phyloP scores from a whole-genome alignment of 2,329 filamentous ascomycete species.

The Neonectria ditissima region DNA sequence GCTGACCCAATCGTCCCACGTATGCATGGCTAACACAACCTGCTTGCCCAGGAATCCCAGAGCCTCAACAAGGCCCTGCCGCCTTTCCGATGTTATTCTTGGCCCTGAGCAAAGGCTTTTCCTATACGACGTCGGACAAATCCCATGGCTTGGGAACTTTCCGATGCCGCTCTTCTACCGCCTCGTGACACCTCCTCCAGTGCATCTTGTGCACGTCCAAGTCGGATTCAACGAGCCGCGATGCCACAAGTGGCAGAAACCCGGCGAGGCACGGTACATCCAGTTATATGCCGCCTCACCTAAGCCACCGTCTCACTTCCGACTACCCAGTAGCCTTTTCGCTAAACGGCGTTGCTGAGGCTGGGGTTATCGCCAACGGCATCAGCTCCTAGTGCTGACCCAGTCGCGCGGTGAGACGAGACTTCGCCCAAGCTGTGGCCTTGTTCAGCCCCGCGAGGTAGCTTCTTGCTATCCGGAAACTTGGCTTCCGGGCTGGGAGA shows the following conservation, averaged over 20 bases:
- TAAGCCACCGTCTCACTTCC: slow-evolving; percentile 12
- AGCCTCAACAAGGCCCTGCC: background rate
- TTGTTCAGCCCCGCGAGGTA: background rate
- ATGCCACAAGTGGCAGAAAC: background rate
- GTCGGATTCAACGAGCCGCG: background rate
- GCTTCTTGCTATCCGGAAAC: background rate
- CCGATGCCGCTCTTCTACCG: background rate
- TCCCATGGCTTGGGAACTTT: background rate
- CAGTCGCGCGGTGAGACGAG: background rate
- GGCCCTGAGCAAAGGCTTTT: background rate
- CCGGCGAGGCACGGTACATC: background rate
- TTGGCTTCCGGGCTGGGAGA: background rate
- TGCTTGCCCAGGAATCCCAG: background rate
- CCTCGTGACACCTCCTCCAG: background rate
- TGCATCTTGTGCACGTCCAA: background rate
- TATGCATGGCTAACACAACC: background rate
- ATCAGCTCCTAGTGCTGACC: slow-evolving; percentile 21
- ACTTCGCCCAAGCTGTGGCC: background rate
- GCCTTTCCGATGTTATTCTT: background rate
- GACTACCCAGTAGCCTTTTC: slow-evolving; percentile 8
- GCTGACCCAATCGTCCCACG: background rate
- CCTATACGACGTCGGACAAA: slow-evolving; percentile 4
- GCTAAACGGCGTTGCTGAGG: too few relatives aligned
- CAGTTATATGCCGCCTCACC: slow-evolving; percentile 12
- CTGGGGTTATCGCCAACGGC: slow-evolving; percentile 4